These are phyloP conservation scores for Aegilops speltoides DNA, from an alignment of 176 grass and related monocot genomes.

Conservation along the genomic window DNA sequence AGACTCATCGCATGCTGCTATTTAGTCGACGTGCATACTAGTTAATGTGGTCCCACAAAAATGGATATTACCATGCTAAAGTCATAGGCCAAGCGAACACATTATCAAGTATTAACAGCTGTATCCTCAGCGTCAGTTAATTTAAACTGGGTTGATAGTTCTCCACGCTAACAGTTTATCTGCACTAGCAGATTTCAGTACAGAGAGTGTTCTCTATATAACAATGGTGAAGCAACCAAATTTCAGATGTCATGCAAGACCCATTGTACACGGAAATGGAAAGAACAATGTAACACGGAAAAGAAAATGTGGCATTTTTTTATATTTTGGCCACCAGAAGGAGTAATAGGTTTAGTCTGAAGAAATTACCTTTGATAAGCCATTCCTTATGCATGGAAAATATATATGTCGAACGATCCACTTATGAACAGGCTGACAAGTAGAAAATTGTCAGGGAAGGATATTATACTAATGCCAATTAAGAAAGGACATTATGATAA, in stretches of 20 bases:
- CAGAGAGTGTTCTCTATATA: background rate
- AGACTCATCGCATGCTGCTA: background rate
- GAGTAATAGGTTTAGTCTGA: background rate
- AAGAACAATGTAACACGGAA: background rate
- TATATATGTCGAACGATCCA: slow-evolving; percentile 95
- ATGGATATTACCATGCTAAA: background rate
- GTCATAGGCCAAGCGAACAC: background rate
- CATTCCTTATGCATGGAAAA: slow-evolving; percentile 89
- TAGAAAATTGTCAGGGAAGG: slow-evolving; percentile 39
- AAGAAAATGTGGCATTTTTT: background rate
- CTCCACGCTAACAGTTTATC: background rate
- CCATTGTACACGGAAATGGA: background rate
- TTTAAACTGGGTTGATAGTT: slow-evolving; percentile 6
- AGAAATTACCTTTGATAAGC: slow-evolving; percentile 75
- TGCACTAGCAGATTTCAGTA: background rate
- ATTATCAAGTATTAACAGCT: slow-evolving; percentile 13
- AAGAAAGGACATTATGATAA: slow-evolving; percentile 11
- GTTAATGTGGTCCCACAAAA: background rate
- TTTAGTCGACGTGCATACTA: background rate
- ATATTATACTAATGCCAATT: slow-evolving; percentile 15
- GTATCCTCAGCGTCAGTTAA: background rate
- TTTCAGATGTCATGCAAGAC: background rate
- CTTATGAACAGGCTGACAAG: slow-evolving; percentile 89
- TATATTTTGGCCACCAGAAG: background rate
- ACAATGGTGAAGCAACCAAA: slow-evolving; percentile 17